Conservation (phyloP, 306 rosid species). For the Corylus avellana region DNA sequence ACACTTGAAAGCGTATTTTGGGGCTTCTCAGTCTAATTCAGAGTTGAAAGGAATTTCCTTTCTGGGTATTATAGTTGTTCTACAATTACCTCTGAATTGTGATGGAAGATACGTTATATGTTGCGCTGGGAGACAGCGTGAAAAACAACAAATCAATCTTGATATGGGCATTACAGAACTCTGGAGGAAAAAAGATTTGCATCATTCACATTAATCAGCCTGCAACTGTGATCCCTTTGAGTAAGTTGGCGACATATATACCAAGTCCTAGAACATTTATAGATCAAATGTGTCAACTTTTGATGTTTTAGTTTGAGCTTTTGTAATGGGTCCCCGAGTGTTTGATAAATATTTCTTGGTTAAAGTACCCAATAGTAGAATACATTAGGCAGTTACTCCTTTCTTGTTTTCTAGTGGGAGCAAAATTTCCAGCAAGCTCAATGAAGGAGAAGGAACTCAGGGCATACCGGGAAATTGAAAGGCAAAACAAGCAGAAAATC, state of each 20-base stretch:
- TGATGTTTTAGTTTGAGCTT: not conserved
- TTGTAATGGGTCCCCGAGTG: not conserved
- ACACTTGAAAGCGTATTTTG: not conserved
- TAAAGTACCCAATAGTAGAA: not conserved
- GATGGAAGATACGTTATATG: slow-evolving; percentile 53
- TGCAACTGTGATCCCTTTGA: slow-evolving; percentile 11
- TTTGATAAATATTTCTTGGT: not conserved
- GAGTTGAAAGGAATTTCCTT: not conserved
- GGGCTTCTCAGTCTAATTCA: not conserved
- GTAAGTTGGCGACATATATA: slow-evolving; percentile 40
- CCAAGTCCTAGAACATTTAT: not conserved
- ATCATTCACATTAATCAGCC: slow-evolving; percentile 66
- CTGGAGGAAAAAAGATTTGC: slow-evolving; percentile 52
- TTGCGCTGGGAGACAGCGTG: slow-evolving; percentile 67
- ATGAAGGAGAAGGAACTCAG: slow-evolving; percentile 27
- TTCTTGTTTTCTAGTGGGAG: slow-evolving; percentile 20
- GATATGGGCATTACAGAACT: slow-evolving; percentile 57
- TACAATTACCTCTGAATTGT: not conserved
- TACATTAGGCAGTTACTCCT: not conserved
- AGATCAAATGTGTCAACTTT: slow-evolving; percentile 3
- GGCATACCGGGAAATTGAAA: slow-evolving; percentile 42
- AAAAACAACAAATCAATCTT: slow-evolving; percentile 44
- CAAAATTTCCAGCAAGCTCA: slow-evolving; percentile 30
- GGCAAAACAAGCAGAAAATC: slow-evolving; percentile 42
- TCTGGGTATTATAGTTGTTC: too few species aligned